Conservation (phyloP, 495 filamentous ascomycete species). For the Gamarada debralockiae region DNA sequence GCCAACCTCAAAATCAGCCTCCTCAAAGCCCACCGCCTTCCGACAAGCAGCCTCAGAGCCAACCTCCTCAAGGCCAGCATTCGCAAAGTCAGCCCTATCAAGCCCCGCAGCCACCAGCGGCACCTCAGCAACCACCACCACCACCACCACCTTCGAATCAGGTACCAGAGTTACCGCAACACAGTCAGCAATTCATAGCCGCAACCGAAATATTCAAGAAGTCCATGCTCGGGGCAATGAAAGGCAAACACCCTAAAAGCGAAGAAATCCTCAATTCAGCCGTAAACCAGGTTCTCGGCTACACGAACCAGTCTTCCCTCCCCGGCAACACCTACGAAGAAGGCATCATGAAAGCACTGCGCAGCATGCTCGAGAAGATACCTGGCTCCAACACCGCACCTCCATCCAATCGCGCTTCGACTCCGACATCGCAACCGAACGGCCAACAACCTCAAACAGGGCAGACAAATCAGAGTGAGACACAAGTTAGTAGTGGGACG, state of each 20-base stretch:
- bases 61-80: conserved; percentile 3
- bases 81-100: background rate
- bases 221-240: conserved; percentile 7
- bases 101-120: background rate
- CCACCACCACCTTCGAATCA: background rate
- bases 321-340: conserved; percentile 14
- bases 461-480: conserved; percentile 12
- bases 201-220: conserved; percentile 19
- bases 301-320: conserved; percentile 10
- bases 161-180: background rate
- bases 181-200: background rate
- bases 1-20: background rate
- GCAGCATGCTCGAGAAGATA: conserved; percentile 15
- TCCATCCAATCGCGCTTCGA: background rate
- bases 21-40: background rate
- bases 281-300: conserved; percentile 19
- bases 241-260: conserved; percentile 8
- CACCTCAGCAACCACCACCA: background rate
- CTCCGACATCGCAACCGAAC: background rate
- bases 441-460: conserved; percentile 7
- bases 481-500: conserved; percentile 3
- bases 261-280: conserved; percentile 21
- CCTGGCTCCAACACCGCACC: conserved; percentile 10
- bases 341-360: conserved; percentile 18
- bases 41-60: background rate